phyloP scores from a whole-genome alignment of 148 eudicot genomes.

The Amaranthus palmeri region DNA sequence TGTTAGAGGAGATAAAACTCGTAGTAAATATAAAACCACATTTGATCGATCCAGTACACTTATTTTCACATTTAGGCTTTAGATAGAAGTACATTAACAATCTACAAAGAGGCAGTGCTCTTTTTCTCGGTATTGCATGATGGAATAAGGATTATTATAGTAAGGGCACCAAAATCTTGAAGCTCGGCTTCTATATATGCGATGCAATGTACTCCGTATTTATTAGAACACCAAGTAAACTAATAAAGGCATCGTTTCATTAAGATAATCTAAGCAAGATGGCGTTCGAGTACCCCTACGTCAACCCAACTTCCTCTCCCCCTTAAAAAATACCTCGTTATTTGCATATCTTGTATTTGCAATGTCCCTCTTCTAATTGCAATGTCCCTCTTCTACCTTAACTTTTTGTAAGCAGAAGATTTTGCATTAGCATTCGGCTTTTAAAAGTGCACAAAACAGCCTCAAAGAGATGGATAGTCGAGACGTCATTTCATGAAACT shows the following conservation, averaged over 20 bases:
- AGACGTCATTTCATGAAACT: no score
- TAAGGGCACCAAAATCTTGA: neutral
- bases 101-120: no score
- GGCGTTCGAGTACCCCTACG: neutral
- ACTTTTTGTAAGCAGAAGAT: no score
- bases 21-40: neutral
- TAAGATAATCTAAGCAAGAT: neutral
- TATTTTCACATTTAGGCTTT: conserved; percentile 1
- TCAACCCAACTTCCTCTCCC: neutral
- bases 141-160: neutral
- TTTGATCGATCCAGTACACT: neutral
- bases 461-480: no score
- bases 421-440: no score
- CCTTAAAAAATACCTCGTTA: neutral
- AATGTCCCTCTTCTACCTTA: no score
- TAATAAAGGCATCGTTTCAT: neutral
- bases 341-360: no score
- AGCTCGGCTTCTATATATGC: neutral
- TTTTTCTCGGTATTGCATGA: no score
- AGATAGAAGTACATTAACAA: neutral
- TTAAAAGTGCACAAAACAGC: no score
- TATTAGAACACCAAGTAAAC: neutral
- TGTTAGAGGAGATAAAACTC: neutral
- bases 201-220: neutral
- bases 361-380: no score